Base-by-base conservation (phyloP, 495 filamentous ascomycete genomes). In the Lichenothelia convexa region DNA sequence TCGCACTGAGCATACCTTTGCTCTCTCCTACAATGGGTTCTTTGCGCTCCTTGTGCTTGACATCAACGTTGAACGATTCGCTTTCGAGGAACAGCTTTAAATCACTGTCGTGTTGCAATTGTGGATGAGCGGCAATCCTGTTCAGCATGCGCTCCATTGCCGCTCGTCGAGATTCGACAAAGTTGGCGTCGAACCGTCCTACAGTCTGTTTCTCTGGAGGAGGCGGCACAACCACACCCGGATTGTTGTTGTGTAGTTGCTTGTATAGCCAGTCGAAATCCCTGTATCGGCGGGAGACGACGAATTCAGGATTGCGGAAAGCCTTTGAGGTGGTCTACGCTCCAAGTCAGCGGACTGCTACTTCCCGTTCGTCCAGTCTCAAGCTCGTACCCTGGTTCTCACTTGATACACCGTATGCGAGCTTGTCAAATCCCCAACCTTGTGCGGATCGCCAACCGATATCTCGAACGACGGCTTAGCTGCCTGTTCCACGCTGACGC, bases 251-350 rank as follows among this genome's bases (percentile, higher is more conserved):
- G 54, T 94, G 89, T 44, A 97, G 64, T 21, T 78, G 79, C 40
- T 77, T 93, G 49, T 95, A 97, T 16, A 97, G 75, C 89, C 89
- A 97, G 24, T 95, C 61, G 52, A 97, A 95, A 59, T 97, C 89
- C 31, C 89, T 74, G 60, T 94, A 97, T 41, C 89, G 73, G 40
- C 89, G 73, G 45, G 78, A 86, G 41, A 97, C 89, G 16, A 78
- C 72, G 43, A 97, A 97, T 50, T 93, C 84, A 20, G 76, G 67
- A 42, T 80, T 76, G 45, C 78, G 79, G 55, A 94, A 97, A 23
- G 83, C 89, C 60, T 93, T 95, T 2, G 91, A 95, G 4, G 84
- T 78, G 17, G 89, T 97, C 80, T 91, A 45, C 3, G 16, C 17
- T 23, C 13, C 6, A 23, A 21, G 23, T 39, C 30, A n/a, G n/a